phyloP scores from a whole-genome alignment of 2,329 filamentous ascomycete species.

The Fusarium heterosporum region DNA sequence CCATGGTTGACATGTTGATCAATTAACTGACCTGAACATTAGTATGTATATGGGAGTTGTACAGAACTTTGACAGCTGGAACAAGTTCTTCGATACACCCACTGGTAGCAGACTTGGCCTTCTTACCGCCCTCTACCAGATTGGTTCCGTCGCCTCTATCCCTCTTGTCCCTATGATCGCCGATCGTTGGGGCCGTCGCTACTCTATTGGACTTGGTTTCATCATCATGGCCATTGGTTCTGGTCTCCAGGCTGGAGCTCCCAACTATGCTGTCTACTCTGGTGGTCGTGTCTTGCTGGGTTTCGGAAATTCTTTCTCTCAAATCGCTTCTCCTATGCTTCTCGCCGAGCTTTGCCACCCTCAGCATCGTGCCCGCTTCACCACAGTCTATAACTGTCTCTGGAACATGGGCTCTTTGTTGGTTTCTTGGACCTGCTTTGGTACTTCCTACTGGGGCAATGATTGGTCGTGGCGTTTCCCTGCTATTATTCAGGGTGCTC shows the following conservation, averaged over 20 bases:
- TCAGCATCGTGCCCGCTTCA: conserved; percentile 74
- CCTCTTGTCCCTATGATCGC: conserved; percentile 60
- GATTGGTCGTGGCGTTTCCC: conserved; percentile 77
- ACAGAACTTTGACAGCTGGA: conserved; percentile 67
- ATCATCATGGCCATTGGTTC: conserved; percentile 56
- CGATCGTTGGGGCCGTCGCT: conserved; percentile 57
- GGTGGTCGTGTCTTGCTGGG: conserved; percentile 60
- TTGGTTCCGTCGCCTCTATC: conserved; percentile 61
- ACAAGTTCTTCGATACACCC: conserved; percentile 57
- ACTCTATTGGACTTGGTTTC: conserved; percentile 58
- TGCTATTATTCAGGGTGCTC: conserved; percentile 70
- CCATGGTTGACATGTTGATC: conserved; percentile 66
- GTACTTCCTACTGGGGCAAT: conserved; percentile 66
- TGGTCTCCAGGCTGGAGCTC: conserved; percentile 50
- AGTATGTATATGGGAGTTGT: conserved; percentile 60
- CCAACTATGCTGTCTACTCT: conserved; percentile 56
- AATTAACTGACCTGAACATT: conserved; percentile 68
- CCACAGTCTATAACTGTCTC: conserved; percentile 74
- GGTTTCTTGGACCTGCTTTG: conserved; percentile 72
- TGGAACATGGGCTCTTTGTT: conserved; percentile 73
- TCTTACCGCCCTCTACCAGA: conserved; percentile 64
- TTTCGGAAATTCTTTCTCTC: conserved; percentile 74
- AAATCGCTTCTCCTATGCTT: conserved; percentile 72
- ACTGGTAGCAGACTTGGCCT: conserved; percentile 59
- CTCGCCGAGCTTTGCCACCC: conserved; percentile 76